Base-by-base conservation (phyloP, 495 filamentous ascomycete genomes). In the Talaromyces trachyspermus region DNA sequence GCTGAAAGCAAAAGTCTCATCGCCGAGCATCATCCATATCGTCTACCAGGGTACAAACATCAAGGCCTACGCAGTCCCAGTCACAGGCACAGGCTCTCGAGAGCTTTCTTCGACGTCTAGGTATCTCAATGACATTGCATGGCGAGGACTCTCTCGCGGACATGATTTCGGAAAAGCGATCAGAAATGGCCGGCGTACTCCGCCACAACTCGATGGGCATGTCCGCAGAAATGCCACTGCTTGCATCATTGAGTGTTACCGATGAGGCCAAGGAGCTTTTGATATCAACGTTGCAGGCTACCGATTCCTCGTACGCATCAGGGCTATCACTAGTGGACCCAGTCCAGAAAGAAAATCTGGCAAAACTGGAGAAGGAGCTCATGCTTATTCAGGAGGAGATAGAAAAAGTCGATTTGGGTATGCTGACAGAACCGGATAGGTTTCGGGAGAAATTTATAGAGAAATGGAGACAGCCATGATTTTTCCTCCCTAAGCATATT, bases 71-170 rank as follows among this genome's bases (percentile, higher is more conserved):
- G 20, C 41, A 29, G 11, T 33, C 44, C 5, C 58, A n/a, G n/a
- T n/a, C n/a, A n/a, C n/a, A n/a, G n/a, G n/a, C 58, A 27, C 62
- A 62, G 10, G 54, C 53, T 22, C 49, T 72, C 3, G 62, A 65
- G 33, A 61, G 53, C 25, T 48, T 71, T 12, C 46, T 71, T 39
- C 67, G 68, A 22, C 68, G 66, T 12, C 50, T 67, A 10, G 70
- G 67, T 1, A 33, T 72, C 15, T 55, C 62, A 7, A 51, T 54
- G 5, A 54, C 56, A 2, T 51, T 60, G 2, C 55, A 59, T 25
- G 54, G 33, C 42, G 53, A 54, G 7, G 48, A 51, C 41, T 54
- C 44, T 30, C 53, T 54, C 37, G 53, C 44, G 12, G 39, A 43
- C 14, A 47, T 50, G 11, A 58, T 71, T 5, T 37, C 55, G 17